Evolutionary conservation across 805 yeast genomes (phyloP), one percentile per base, ranked within the genome.

Genomic region (Candida maris): DNA sequence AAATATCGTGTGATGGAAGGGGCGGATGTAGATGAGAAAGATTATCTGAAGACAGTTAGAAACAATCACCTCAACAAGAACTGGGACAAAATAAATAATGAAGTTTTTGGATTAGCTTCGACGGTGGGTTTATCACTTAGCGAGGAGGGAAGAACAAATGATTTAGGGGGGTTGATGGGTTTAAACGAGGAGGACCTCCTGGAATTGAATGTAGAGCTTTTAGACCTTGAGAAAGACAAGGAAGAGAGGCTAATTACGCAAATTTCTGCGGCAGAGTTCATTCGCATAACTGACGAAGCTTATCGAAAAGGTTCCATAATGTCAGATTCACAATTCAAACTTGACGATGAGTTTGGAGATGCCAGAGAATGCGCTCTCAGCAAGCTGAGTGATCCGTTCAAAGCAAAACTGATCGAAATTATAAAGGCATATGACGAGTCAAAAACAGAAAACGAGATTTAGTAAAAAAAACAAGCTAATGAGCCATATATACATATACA

Each of bases 71-170:
- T 57, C 14, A 54, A 50, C 15, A 54, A 58, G 9, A 61, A 68
- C 29, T 75, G 80, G 80, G 66, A 70, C 10, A 57, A 58, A 30
- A 55, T 73, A 14, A 69, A 74, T 41, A 46, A 56, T 3, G 48
- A 59, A 14, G 47, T 56, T 15, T 45, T 38, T 27, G 43, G 34
- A 5, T 23, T 47, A 10, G 52, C 56, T 4, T 44, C 42, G 3
- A 14, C 35, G 2, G 34, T 41, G 4, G 39, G 43, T 6, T 13
- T 18, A 13, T 23, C 34, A 27, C 44, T 16, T 27, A 26, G 25
- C 25, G 32, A 21, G 20, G 38, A 8, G 21, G 56, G 54, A 34
- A 50, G 38, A 14, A 62, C 48, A 21, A 22, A 23, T 2, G 36
- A 32, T 13, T 13, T 44, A 4, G 34, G 42, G 9, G 43, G 44